A percentile compares a stretch with the other conserved stretches of the same genome.
phyloP scores from a whole-genome alignment of 2,329 filamentous ascomycete genomes.

The Bipolaris gigantea region DNA sequence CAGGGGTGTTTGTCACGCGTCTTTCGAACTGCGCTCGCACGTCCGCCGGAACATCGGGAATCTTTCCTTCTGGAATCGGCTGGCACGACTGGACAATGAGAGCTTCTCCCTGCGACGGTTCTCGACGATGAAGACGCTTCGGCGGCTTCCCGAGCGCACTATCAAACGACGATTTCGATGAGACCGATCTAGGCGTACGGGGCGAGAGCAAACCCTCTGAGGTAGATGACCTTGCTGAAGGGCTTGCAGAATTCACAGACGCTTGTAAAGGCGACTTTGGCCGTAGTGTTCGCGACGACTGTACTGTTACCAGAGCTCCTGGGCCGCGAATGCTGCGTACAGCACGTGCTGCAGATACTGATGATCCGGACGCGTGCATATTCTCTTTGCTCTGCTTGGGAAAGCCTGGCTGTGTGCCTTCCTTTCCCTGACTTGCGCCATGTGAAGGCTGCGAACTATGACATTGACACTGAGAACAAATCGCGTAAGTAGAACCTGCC shows the following conservation, averaged over 20 bases:
- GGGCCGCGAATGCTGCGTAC: not conserved
- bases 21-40: conserved; percentile 43
- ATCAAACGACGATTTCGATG: conserved; percentile 24
- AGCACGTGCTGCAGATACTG: not conserved
- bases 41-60: conserved; percentile 40
- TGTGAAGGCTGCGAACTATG: conserved; percentile 5
- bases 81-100: conserved; percentile 39
- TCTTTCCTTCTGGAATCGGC: conserved; percentile 33
- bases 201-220: conserved; percentile 22
- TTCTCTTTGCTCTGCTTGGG: not conserved
- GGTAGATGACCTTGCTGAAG: conserved; percentile 10
- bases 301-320: conserved; percentile 2
- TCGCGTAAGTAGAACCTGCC: conserved; percentile 10
- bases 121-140: conserved; percentile 39
- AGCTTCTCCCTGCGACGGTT: conserved; percentile 30
- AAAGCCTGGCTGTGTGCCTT: not conserved
- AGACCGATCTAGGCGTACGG: conserved; percentile 24
- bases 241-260: conserved; percentile 10
- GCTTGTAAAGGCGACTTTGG: conserved; percentile 16
- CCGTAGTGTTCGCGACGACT: not conserved
- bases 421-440: not conserved
- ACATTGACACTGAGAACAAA: conserved; percentile 11
- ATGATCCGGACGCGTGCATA: not conserved
- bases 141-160: conserved; percentile 21
- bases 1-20: conserved; percentile 39